Conservation (phyloP, 2,329 filamentous ascomycete species). For the Apiospora phragmitis region DNA sequence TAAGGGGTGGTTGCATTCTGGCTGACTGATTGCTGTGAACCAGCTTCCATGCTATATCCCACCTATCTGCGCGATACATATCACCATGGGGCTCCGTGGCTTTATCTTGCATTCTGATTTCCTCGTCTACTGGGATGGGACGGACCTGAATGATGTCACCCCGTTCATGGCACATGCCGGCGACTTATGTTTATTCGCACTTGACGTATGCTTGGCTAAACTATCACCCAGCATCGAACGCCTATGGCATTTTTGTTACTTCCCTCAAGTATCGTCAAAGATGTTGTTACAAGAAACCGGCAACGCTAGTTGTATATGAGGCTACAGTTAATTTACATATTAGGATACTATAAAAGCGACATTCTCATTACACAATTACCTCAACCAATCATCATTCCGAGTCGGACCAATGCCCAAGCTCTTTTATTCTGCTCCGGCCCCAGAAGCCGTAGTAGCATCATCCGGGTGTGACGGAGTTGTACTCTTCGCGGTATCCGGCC, state of each 20-base stretch:
- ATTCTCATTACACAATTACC: background rate
- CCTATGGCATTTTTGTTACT: too few relatives aligned
- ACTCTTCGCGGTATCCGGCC: background rate
- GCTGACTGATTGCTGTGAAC: too few relatives aligned
- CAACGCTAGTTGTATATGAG: background rate
- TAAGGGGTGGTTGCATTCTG: too few relatives aligned
- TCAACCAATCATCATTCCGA: background rate
- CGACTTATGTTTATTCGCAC: background rate
- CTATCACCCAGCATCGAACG: background rate
- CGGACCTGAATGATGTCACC: background rate
- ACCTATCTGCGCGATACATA: background rate
- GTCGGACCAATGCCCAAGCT: background rate
- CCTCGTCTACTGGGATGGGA: background rate
- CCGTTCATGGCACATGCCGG: background rate
- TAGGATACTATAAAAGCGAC: background rate
- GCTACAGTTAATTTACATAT: slow-evolving; percentile 1
- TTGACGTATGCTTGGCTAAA: background rate
- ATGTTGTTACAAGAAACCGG: background rate
- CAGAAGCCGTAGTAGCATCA: background rate
- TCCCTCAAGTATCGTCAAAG: background rate
- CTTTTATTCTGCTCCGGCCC: background rate
- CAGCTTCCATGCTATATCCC: background rate
- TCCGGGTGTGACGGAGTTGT: background rate
- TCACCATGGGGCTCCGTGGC: background rate
- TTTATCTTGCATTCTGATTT: background rate